Base-by-base conservation (phyloP, 2,329 filamentous ascomycete species). In the Cladophialophora yegresii region DNA sequence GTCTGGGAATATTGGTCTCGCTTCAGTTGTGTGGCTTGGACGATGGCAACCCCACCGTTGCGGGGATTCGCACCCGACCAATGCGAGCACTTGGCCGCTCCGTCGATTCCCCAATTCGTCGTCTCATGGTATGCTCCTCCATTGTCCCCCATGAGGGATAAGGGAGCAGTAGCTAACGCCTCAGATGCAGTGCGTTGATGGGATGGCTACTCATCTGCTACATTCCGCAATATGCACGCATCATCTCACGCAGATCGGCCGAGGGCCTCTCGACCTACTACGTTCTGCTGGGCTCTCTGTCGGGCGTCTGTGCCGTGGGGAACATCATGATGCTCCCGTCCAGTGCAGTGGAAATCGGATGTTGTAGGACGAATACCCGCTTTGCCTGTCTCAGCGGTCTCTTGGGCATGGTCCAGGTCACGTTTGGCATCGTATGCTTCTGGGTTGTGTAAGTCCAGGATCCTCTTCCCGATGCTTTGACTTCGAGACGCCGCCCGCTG, bases 241-340 rank as follows among this genome's bases (percentile, higher is more conserved):
- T 64, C 28, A 40, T 64, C 50, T 61, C 58, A 2, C 56, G 62
- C 30, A 64, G 54, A 23, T 64, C 62, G 7, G 62, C 62, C 20
- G 62, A 64, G 45, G 62, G 62, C 23, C 45, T 64, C 40, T 64
- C 58, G 49, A 64, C 62, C 16, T 64, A 56, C 32, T 64, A 64
- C 33, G 60, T 64, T 51, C 62, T 64, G 13, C 43, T 64, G 2
- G 58, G 62, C n/a, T 61, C 62, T 4, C 53, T 64, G n/a, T 64
- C 62, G 13, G 62, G 62, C 26, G 62, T 64, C 10, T 64, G 62
- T 57, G 62, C 62, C 5, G 57, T 64, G 43, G 62, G 62, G 30
- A 64, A 64, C 33, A 61, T 64, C n/a, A 61, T 64, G 62, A 64
- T 64, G 58, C 58, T 64, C 8, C 62, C 58, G 16, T 64, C 62